phyloP scores from a whole-genome alignment of 2,329 filamentous ascomycete species.

The Nemania bipapillata region DNA sequence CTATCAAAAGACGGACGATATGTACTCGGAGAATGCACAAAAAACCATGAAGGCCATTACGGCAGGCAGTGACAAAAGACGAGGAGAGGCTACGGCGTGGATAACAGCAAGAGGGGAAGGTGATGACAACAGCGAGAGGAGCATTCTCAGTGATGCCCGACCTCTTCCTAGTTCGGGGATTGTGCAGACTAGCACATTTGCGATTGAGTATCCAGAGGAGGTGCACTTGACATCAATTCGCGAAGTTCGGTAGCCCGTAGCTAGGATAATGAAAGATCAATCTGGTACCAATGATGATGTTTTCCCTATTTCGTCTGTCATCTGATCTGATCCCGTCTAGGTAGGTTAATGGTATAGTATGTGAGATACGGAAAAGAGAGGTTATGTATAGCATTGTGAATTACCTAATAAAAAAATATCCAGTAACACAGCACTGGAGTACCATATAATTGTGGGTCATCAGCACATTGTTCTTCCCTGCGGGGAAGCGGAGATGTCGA shows the following conservation, averaged over 20 bases:
- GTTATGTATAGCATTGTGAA: no score
- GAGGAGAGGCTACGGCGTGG: conserved; percentile 24
- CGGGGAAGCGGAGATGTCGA: conserved; percentile 19
- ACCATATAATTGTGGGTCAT: not conserved
- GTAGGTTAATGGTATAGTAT: no score
- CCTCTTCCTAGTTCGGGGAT: conserved; percentile 9
- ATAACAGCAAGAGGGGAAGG: conserved; percentile 12
- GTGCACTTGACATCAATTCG: not conserved
- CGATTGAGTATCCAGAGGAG: conserved; percentile 31
- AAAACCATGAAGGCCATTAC: conserved; percentile 25
- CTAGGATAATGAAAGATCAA: not conserved
- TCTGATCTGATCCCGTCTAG: no score
- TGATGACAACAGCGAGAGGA: conserved; percentile 29
- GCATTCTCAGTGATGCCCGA: conserved; percentile 12
- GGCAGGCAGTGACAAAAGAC: conserved; percentile 14
- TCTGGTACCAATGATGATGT: not conserved
- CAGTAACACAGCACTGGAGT: not conserved
- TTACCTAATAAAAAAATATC: not conserved
- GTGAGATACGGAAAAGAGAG: no score
- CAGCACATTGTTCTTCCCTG: conserved; percentile 2
- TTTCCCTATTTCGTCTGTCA: not conserved
- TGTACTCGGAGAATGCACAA: conserved; percentile 26
- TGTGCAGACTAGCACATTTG: conserved; percentile 30
- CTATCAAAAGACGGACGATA: conserved; percentile 12
- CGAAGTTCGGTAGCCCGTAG: not conserved